Evolutionary conservation across 1,284 basidiomycete species (phyloP).

Genomic region (Coniferiporia sulphurascens): DNA sequence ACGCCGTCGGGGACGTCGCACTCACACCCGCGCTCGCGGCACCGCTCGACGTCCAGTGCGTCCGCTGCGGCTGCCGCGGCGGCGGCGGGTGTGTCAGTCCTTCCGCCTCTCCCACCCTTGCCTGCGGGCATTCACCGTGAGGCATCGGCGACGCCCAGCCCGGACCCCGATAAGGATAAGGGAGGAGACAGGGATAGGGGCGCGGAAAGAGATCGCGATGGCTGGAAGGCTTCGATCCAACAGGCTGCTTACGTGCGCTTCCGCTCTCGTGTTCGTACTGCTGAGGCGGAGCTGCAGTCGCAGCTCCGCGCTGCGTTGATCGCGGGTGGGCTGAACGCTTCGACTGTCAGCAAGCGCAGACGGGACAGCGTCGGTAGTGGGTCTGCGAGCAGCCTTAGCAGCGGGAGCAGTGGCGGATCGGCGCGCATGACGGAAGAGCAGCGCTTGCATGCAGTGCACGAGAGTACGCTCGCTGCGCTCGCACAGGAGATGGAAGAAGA

Average conservation of each 20-base stretch:
- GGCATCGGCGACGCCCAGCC: background rate
- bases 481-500: constrained; percentile 12
- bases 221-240: constrained; percentile 3
- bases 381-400: background rate
- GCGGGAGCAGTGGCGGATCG: background rate
- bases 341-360: background rate
- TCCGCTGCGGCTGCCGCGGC: constrained; percentile 12
- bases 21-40: constrained; percentile 1
- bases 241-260: background rate
- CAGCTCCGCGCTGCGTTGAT: constrained; percentile 1
- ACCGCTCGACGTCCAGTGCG: constrained; percentile 13
- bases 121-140: background rate
- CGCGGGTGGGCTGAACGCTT: background rate
- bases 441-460: constrained; percentile 1
- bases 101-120: constrained; percentile 1
- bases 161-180: background rate
- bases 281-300: background rate
- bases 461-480: background rate
- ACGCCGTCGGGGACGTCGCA: background rate
- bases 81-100: background rate
- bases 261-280: background rate
- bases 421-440: constrained; percentile 6
- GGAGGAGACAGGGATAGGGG: background rate
- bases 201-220: background rate
- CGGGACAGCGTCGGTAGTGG: constrained; percentile 4